Evolutionary conservation across 2,329 filamentous ascomycete species (phyloP), one percentile per base, ranked within the genome.

Genomic region (Ophiostoma quercus): DNA sequence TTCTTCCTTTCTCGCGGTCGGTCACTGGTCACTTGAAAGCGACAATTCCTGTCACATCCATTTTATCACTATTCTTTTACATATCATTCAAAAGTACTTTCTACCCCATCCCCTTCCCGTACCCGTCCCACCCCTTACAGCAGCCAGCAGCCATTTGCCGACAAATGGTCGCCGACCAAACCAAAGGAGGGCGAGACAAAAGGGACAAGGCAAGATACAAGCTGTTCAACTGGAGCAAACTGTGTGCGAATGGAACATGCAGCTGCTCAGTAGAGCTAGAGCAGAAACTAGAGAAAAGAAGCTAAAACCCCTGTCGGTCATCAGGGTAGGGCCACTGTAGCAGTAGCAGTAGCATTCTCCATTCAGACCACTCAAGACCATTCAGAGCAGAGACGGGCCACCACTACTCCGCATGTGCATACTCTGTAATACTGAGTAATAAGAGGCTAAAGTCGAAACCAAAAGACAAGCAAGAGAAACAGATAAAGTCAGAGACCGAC

Each of bases 121-220:
- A 66, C 63, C 63, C 63, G 34, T 16, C 9, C 63, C 63, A 19
- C 63, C 65, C 65, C 39, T 41, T 29, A 41, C 39, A 66, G 39
- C 65, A 9, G 19, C 39, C 39, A 66, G 39, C 65, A 9, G 19
- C 39, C 39, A 66, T 47, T 62, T 66, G 39, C 39, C 65, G 65
- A 47, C 34, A 22, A 47, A 47, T 43, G 39, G 65, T 66, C 65
- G 65, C 65, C 65, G 65, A 66, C 65, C 65, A 66, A 47, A 47
- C 65, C 65, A 66, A 66, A 65, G 62, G 62, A 39, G 32, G 62
- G 65, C n/a, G 51, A 57, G 51, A 57, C 51, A 57, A 41, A 39
- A 22, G 22, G 37, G 39, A 37, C 12, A 8, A 14, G n/a, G 9
- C 54, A 60, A 60, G 54, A 16, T 22, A 60, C 29, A 32, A 32